These are phyloP conservation scores for Pseudofabraea citricarpa DNA, from an alignment of 2,329 filamentous ascomycete genomes.

Conservation along the genomic window DNA sequence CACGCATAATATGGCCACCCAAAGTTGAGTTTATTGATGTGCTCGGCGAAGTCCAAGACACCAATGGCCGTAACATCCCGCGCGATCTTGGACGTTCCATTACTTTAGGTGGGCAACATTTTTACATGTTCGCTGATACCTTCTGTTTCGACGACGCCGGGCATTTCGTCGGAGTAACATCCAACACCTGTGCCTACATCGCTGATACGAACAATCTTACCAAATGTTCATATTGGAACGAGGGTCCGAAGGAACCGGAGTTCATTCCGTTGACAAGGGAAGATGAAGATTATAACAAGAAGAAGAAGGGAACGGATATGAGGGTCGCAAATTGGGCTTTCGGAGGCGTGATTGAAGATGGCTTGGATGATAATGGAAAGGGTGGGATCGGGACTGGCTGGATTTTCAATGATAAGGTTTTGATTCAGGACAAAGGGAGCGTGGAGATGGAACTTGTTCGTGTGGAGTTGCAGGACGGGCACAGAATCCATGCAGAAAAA, in stretches of 20 bases:
- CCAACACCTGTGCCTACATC: slow-evolving; percentile 5
- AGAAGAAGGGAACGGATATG: slow-evolving; percentile 1
- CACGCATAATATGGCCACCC: not conserved
- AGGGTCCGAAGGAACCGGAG: slow-evolving; percentile 2
- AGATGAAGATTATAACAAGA: slow-evolving; percentile 3
- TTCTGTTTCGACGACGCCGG: slow-evolving; percentile 2
- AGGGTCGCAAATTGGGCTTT: slow-evolving; percentile 5
- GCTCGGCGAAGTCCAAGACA: slow-evolving; percentile 1
- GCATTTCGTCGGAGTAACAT: slow-evolving; percentile 1
- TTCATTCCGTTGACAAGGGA: slow-evolving; percentile 2
- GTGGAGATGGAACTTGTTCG: slow-evolving; percentile 3
- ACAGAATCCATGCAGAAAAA: slow-evolving; percentile 1
- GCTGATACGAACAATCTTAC: not conserved
- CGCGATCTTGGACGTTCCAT: slow-evolving; percentile 2
- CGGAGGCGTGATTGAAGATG: slow-evolving; percentile 5
- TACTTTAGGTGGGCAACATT: not conserved
- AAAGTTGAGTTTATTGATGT: slow-evolving; percentile 1
- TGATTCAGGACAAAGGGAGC: slow-evolving; percentile 2
- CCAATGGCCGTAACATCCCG: slow-evolving; percentile 2
- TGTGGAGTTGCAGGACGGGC: slow-evolving; percentile 2
- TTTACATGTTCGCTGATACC: slow-evolving; percentile 5
- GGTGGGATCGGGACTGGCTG: slow-evolving; percentile 2
- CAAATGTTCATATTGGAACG: slow-evolving; percentile 3
- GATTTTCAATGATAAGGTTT: slow-evolving; percentile 3
- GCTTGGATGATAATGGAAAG: slow-evolving; percentile 1